Conservation (phyloP, 164 flowering plant genomes). For the Macadamia tetraphylla region DNA sequence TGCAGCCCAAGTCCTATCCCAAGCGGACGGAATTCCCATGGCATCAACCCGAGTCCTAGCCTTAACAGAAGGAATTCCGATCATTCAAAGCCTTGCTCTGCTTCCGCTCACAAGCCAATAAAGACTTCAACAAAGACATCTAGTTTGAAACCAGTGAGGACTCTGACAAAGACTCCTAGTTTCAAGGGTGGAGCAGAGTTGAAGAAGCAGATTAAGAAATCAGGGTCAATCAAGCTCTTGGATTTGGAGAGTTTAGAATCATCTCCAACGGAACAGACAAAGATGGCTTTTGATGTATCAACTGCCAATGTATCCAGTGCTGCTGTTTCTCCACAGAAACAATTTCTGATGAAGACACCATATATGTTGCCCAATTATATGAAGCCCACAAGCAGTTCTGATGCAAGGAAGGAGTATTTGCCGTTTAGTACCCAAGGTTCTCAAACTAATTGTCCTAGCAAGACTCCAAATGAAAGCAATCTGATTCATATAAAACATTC, state of each 20-base stretch:
- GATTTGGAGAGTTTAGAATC: slow-evolving; percentile 1
- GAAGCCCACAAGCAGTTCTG: slow-evolving; percentile 28
- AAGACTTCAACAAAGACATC: slow-evolving; percentile 22
- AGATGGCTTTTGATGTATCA: not conserved
- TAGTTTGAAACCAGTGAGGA: slow-evolving; percentile 32
- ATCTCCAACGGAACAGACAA: not conserved
- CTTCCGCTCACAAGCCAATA: slow-evolving; percentile 20
- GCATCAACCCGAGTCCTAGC: too few species aligned
- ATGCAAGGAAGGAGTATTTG: slow-evolving; percentile 16
- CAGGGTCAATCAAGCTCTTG: slow-evolving; percentile 1
- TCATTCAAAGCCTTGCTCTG: slow-evolving; percentile 12
- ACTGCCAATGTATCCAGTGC: not conserved
- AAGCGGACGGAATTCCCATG: too few species aligned
- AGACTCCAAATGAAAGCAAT: not conserved
- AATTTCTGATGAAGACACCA: slow-evolving; percentile 2
- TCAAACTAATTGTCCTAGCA: slow-evolving; percentile 13
- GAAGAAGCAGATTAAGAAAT: slow-evolving; percentile 9
- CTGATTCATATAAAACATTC: slow-evolving; percentile 6
- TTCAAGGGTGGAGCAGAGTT: slow-evolving; percentile 18
- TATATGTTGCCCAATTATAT: slow-evolving; percentile 24
- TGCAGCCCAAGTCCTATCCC: too few species aligned
- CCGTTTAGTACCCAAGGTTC: slow-evolving; percentile 21
- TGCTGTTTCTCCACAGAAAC: slow-evolving; percentile 2
- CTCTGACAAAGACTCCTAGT: slow-evolving; percentile 32
- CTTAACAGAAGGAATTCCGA: too few species aligned